Evolutionary conservation across 2,329 filamentous ascomycete species (phyloP).

Genomic region (Diaporthe longicolla): DNA sequence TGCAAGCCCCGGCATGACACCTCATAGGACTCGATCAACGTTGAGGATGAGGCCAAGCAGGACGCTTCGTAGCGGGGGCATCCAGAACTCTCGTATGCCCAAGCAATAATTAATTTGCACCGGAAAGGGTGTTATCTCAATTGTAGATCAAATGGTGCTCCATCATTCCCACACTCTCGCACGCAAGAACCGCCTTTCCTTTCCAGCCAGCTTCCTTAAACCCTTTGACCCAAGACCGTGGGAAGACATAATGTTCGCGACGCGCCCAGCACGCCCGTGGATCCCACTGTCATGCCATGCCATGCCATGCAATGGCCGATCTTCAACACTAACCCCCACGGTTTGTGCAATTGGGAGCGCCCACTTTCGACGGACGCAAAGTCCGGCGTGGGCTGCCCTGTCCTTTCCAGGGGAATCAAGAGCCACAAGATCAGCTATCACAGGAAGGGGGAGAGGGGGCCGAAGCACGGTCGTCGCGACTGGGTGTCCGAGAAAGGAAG

Average conservation of each 20-base stretch:
- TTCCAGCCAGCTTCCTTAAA: slow-evolving; percentile 15
- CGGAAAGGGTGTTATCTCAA: neutral
- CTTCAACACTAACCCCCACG: slow-evolving; percentile 30
- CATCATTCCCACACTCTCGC: slow-evolving; percentile 2
- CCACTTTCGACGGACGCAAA: neutral
- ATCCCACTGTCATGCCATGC: neutral
- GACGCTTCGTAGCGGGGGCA: neutral
- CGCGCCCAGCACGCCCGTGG: neutral
- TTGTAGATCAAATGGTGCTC: neutral
- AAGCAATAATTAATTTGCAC: slow-evolving; percentile 1
- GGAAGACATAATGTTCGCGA: neutral
- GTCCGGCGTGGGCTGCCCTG: neutral
- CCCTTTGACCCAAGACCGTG: neutral
- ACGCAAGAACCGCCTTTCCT: slow-evolving; percentile 15
- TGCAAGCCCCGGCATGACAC: neutral
- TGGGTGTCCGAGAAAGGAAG: slow-evolving; percentile 21
- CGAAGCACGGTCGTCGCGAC: slow-evolving; percentile 9
- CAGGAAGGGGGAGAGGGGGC: neutral
- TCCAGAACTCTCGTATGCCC: neutral
- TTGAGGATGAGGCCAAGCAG: neutral
- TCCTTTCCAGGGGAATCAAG: neutral
- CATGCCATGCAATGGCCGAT: slow-evolving; percentile 2
- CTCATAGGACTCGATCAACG: neutral
- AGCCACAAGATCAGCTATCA: neutral
- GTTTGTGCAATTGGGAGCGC: neutral